Evolutionary conservation across 257 asterid genomes (phyloP).

Genomic region (Misopates orontium): DNA sequence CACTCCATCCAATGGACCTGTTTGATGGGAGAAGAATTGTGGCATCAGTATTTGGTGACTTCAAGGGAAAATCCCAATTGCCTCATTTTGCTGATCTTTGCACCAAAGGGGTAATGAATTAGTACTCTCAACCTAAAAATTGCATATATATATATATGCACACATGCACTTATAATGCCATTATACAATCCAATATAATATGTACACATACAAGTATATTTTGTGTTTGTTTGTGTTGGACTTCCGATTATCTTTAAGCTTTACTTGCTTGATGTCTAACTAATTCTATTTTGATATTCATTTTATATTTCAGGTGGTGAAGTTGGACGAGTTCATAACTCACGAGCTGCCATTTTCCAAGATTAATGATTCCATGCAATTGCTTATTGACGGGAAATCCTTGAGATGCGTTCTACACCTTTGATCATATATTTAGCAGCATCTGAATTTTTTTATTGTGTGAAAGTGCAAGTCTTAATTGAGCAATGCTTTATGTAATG

Average conservation of each 20-base stretch:
- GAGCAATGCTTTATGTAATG: too few species aligned
- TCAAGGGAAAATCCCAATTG: constrained; percentile 83
- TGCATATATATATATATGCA: too few species aligned
- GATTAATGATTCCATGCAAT: constrained; percentile 71
- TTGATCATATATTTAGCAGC: constrained; percentile 18
- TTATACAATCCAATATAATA: too few species aligned
- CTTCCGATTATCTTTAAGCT: too few species aligned
- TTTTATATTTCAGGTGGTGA: constrained; percentile 55
- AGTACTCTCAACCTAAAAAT: neutral
- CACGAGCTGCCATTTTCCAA: constrained; percentile 68
- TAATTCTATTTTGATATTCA: neutral
- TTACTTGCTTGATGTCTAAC: neutral
- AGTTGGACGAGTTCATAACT: constrained; percentile 82
- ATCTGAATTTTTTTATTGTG: too few species aligned
- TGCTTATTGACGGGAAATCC: constrained; percentile 74
- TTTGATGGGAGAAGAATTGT: constrained; percentile 83
- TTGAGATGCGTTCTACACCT: constrained; percentile 80
- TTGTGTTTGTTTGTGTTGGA: too few species aligned
- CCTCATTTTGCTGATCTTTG: constrained; percentile 67
- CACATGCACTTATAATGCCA: too few species aligned
- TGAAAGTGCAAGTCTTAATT: too few species aligned
- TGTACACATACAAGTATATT: too few species aligned
- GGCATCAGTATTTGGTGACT: constrained; percentile 80
- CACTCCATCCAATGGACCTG: constrained; percentile 92
- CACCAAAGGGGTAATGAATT: constrained; percentile 59